Evolutionary conservation across 106 monocot genomes (phyloP).

Genomic region (Allium cepa): DNA sequence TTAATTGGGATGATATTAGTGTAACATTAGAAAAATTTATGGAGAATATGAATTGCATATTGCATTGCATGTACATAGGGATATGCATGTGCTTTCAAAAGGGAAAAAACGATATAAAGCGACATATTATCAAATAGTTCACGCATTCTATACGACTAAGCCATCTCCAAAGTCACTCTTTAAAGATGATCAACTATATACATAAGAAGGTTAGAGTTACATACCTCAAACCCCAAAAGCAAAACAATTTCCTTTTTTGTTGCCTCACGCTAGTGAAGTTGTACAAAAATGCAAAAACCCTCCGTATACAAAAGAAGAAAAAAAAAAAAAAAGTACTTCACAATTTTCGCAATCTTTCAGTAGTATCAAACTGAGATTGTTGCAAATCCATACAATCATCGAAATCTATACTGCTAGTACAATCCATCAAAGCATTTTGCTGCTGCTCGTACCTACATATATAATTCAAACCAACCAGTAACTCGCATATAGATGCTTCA

Average conservation of each 20-base stretch:
- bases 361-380: conserved; percentile 1
- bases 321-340: not conserved
- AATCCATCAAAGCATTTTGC: conserved; percentile 81
- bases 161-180: not conserved
- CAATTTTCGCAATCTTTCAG: not conserved
- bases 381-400: conserved; percentile 79
- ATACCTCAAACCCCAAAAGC: conserved; percentile 5
- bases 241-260: not conserved
- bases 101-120: too few species aligned
- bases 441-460: conserved; percentile 97
- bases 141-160: too few species aligned
- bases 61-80: too few species aligned
- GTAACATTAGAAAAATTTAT: too few species aligned
- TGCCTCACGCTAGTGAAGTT: not conserved
- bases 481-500: conserved; percentile 72
- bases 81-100: too few species aligned
- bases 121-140: too few species aligned
- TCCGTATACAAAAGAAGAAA: not conserved
- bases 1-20: too few species aligned
- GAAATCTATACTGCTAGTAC: conserved; percentile 75
- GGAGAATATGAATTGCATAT: too few species aligned
- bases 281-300: not conserved
- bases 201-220: conserved; percentile 7
- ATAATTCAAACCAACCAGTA: conserved; percentile 85
- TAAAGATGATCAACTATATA: not conserved